Evolutionary conservation across 2,329 filamentous ascomycete genomes (phyloP).

Genomic region (Talaromyces verruculosus): DNA sequence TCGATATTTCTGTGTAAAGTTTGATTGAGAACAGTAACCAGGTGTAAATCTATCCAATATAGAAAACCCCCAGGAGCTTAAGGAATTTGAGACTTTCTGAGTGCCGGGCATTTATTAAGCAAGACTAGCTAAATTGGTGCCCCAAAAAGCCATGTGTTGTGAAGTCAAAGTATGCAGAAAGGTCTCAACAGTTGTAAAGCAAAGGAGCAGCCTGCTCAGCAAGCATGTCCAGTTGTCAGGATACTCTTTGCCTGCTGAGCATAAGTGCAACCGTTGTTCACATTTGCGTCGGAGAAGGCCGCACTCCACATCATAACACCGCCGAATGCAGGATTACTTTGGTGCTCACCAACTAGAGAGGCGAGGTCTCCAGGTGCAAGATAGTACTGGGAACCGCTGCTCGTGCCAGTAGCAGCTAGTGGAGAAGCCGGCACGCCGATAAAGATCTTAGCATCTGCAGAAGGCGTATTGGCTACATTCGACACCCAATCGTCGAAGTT

Average conservation of each 20-base stretch:
- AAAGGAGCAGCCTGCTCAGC: no score
- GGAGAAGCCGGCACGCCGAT: constrained; percentile 50
- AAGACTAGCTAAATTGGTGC: no score
- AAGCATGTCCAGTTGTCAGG: constrained; percentile 25
- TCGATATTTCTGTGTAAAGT: no score
- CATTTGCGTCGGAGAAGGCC: constrained; percentile 49
- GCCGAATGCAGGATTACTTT: constrained; percentile 49
- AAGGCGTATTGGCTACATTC: constrained; percentile 38
- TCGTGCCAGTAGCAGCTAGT: constrained; percentile 22
- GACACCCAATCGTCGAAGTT: constrained; percentile 50
- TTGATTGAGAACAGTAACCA: no score
- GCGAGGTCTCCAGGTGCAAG: constrained; percentile 49
- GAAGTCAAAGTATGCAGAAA: no score
- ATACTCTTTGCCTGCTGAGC: constrained; percentile 51
- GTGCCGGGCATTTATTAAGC: no score
- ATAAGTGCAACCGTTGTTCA: constrained; percentile 47
- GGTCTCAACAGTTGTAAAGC: no score
- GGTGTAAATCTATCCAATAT: no score
- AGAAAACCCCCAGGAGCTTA: no score
- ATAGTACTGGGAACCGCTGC: constrained; percentile 39
- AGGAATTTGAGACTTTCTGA: no score
- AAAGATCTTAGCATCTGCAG: constrained; percentile 53
- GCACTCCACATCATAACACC: constrained; percentile 63
- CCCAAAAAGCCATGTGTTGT: no score
- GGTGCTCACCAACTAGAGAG: constrained; percentile 45